Evolutionary conservation across 176 grass and related monocot genomes (phyloP).

Genomic region (Poa pratensis): DNA sequence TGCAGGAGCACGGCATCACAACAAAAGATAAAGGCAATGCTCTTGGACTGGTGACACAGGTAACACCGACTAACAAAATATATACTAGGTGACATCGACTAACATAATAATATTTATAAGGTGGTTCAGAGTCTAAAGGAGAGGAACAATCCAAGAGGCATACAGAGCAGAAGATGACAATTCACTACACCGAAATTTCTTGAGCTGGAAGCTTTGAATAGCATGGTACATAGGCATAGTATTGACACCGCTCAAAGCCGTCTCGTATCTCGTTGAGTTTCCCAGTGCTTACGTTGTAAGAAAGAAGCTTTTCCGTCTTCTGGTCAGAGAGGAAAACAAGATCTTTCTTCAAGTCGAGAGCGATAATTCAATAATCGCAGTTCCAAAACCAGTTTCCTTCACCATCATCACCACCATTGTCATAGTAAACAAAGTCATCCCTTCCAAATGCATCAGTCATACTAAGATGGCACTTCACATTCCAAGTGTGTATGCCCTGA

Average conservation of each 20-base stretch:
- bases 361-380: slow-evolving; percentile 33
- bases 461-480: not conserved
- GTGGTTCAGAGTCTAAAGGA: not conserved
- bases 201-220: slow-evolving; percentile 1
- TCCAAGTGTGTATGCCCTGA: slow-evolving; percentile 11
- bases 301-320: slow-evolving; percentile 30
- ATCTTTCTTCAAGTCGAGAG: slow-evolving; percentile 32
- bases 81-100: not conserved
- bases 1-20: not conserved
- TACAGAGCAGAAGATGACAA: not conserved
- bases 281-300: slow-evolving; percentile 32
- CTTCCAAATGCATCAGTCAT: slow-evolving; percentile 11
- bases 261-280: slow-evolving; percentile 33
- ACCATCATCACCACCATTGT: not conserved
- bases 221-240: not conserved
- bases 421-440: not conserved
- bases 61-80: not conserved
- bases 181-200: slow-evolving; percentile 6
- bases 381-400: not conserved
- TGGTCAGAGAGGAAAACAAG: slow-evolving; percentile 15
- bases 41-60: not conserved
- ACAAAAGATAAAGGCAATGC: not conserved
- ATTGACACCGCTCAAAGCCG: not conserved
- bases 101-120: not conserved
- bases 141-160: not conserved